Conservation (phyloP, 345 rosid genomes). For the Rubroshorea leprosula region DNA sequence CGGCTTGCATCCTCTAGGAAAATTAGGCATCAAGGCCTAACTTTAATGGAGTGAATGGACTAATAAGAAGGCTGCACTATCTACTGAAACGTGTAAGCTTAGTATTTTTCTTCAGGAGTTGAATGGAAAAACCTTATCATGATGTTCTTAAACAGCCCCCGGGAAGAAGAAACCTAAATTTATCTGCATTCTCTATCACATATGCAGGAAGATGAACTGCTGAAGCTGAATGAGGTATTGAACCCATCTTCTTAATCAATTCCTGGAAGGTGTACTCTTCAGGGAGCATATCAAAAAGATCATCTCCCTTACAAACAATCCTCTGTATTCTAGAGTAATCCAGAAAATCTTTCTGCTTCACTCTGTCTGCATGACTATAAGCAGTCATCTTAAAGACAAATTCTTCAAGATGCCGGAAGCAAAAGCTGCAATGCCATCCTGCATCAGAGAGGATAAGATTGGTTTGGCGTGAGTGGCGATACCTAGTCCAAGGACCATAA, state of each 20-base stretch:
- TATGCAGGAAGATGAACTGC: constrained; percentile 88
- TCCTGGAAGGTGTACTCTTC: constrained; percentile 75
- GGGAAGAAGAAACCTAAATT: constrained; percentile 77
- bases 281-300: constrained; percentile 85
- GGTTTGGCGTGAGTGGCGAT: constrained; percentile 69
- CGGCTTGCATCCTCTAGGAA: too few relatives aligned
- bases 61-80: neutral
- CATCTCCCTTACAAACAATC: constrained; percentile 61
- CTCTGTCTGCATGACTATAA: constrained; percentile 93
- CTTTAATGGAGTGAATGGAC: too few relatives aligned
- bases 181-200: constrained; percentile 72
- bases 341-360: constrained; percentile 39
- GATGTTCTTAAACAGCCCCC: constrained; percentile 64
- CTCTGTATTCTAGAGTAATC: constrained; percentile 55
- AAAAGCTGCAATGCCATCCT: constrained; percentile 97
- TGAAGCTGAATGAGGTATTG: constrained; percentile 68
- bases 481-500: constrained; percentile 41
- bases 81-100: neutral
- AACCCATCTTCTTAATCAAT: constrained; percentile 79
- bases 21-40: too few relatives aligned
- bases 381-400: constrained; percentile 90
- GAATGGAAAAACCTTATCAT: constrained; percentile 2
- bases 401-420: constrained; percentile 54
- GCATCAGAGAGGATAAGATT: constrained; percentile 70
- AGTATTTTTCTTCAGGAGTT: too few relatives aligned